Evolutionary conservation across 306 rosid genomes (phyloP), one percentile per base, ranked within the genome.

Genomic region (Trifolium pratense): DNA sequence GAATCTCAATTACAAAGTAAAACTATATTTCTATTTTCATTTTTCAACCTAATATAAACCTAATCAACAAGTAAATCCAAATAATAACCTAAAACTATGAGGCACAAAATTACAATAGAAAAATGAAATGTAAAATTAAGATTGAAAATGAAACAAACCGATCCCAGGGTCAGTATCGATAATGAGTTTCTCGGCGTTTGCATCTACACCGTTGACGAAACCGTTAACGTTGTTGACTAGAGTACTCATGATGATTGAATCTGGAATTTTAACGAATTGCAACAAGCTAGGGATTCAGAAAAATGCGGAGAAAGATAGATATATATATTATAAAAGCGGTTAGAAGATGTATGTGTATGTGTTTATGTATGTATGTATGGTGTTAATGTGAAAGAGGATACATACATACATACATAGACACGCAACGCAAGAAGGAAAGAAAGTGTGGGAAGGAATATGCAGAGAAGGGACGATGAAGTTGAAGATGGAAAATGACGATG

Each of bases 151-250:
- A n/a, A n/a, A n/a, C 84, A 80, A 73, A 89, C 98, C 98, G 71
- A 94, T 94, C 75, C 98, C 99, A 21, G 99, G 99, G 82, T 94
- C 99, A 34, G 99, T 94, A 65, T 94, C 99, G 59, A 94, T 91
- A 53, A 94, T 86, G 85, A 94, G 87, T 87, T 91, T 94, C 48
- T 87, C 83, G 18, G 78, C 43, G 52, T 57, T 69, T 64, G 7
- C 78, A 49, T 21, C 25, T 52, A 61, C 68, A 43, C 79, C 81
- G 17, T 73, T 58, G 62, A 32, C 59, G 31, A 12, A 81, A 26
- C 66, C 89, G 61, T 82, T 14, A 45, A 59, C 68, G 66, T 13
- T 40, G 36, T 36, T 57, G 60, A 37, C 10, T 8, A 25, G 20
- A 55, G 71, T 51, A 43, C 70, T 79, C 88, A 85, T 84, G 68